Base-by-base conservation (phyloP, 306 rosid species). In the Medicago ruthenica region DNA sequence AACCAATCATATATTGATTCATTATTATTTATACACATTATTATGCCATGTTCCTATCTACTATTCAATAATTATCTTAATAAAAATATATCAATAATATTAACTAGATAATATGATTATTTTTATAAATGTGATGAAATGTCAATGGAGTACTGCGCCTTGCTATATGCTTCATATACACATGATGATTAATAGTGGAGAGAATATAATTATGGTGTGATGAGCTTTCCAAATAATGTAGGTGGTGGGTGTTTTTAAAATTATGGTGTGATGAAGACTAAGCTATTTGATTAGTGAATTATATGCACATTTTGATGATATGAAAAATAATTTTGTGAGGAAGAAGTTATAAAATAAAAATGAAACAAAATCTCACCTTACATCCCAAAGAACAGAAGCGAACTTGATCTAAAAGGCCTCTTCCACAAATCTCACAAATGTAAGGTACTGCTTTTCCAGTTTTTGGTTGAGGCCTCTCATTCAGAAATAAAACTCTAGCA, bases 371-470 rank as follows among this genome's bases (percentile, higher is more conserved):
- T 78, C 88, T 89, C 27, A 94, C 98, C 98, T 94, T 94, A 74
- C 98, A 94, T 20, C 98, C 98, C 60, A 94, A 87, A 67, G 98
- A 94, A 80, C 98, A 94, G 78, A 90, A 94, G 4, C 95, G 90
- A 78, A 94, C 88, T 0, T 94, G 86, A 86, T 94, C 98, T 87
- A 94, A 82, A n/a, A 94, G 89, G 77, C 91, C 84, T 85, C 98
- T 90, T 47, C 87, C 83, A 71, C 98, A 94, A 80, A 90, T 88
- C 89, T 94, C 95, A 84, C 98, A 94, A 76, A 90, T 83, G 86
- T 92, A 94, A 44, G 93, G 62, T 2, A 86, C 96, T 16, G 89
- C 90, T 82, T 92, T 92, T 31, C 88, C 96, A 63, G 96, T 78
- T 57, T 90, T 94, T 2, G 90, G 97, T 58, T 92, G 98, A 67